Evolutionary conservation across 2,329 filamentous ascomycete species (phyloP).

Genomic region (Trichothecium roseum): DNA sequence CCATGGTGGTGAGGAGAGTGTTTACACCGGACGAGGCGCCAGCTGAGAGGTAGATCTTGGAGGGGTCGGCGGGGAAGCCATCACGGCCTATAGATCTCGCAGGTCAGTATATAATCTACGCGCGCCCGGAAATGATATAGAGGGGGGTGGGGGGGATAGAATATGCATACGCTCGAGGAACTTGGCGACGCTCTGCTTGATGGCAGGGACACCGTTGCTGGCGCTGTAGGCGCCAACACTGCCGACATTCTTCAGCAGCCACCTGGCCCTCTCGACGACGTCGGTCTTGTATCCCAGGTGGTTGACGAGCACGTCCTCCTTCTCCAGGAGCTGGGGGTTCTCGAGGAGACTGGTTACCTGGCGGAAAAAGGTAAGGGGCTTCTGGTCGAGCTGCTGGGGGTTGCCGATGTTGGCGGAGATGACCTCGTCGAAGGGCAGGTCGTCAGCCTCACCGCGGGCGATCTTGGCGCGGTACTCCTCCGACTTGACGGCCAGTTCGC

Average conservation of each 20-base stretch:
- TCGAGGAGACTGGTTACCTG: conserved; percentile 90
- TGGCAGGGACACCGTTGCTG: conserved; percentile 76
- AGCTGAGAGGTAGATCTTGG: conserved; percentile 80
- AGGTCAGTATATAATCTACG: conserved; percentile 3
- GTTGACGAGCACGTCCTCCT: conserved; percentile 67
- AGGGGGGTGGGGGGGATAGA: background rate
- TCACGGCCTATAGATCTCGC: conserved; percentile 57
- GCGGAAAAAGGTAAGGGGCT: conserved; percentile 98
- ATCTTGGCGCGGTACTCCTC: conserved; percentile 79
- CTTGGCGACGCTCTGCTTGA: conserved; percentile 80
- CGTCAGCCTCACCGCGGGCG: conserved; percentile 38
- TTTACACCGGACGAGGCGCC: conserved; percentile 93
- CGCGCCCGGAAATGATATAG: no score
- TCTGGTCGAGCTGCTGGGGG: conserved; percentile 96
- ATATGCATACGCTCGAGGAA: conserved; percentile 67
- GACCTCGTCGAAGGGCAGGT: conserved; percentile 77
- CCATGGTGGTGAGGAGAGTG: conserved; percentile 84
- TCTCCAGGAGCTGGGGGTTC: conserved; percentile 75
- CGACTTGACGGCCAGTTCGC: conserved; percentile 86
- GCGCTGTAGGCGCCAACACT: conserved; percentile 96
- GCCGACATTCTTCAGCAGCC: conserved; percentile 70
- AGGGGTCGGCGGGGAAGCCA: conserved; percentile 71
- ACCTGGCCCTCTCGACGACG: conserved; percentile 74
- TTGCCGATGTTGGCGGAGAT: conserved; percentile 99
- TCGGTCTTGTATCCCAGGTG: conserved; percentile 80